These are phyloP conservation scores for Berberis thunbergii DNA, from an alignment of 164 flowering plant genomes.

Conservation along the genomic window DNA sequence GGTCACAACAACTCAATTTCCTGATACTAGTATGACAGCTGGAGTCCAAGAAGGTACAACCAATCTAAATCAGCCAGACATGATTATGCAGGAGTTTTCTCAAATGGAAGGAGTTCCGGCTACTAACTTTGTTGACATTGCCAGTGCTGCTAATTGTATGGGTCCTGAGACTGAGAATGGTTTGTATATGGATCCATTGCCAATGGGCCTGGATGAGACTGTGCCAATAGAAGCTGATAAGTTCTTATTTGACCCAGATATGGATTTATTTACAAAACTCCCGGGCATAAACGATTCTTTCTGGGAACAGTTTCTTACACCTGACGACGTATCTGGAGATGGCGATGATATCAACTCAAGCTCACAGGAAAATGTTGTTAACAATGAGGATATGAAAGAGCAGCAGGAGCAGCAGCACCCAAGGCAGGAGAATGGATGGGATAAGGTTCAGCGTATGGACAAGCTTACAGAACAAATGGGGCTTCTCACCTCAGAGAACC, in stretches of 20 bases:
- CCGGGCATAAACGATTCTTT: conserved; percentile 31
- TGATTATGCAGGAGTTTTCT: conserved; percentile 39
- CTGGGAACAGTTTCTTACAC: conserved; percentile 62
- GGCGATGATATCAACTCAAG: conserved; percentile 36
- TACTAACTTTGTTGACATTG: conserved; percentile 27
- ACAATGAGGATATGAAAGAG: conserved; percentile 5
- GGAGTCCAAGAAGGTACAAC: conserved; percentile 27
- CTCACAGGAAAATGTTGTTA: conserved; percentile 19
- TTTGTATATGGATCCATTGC: conserved; percentile 29
- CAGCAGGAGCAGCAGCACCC: conserved; percentile 13
- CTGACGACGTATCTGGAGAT: conserved; percentile 25
- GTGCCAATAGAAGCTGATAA: conserved; percentile 33
- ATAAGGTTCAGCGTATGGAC: conserved; percentile 45
- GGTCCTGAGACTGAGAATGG: conserved; percentile 24
- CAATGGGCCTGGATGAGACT: conserved; percentile 28
- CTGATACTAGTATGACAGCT: conserved; percentile 21
- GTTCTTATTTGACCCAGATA: conserved; percentile 34
- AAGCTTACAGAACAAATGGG: conserved; percentile 85
- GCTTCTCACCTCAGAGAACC: conserved; percentile 45
- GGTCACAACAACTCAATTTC: conserved; percentile 19
- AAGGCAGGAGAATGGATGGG: conserved; percentile 42
- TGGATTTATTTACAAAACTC: conserved; percentile 32
- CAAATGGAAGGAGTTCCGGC: conserved; percentile 31
- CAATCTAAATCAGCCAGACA: conserved; percentile 17
- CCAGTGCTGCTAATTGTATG: conserved; percentile 22